A percentile compares a stretch with the other conserved stretches of the same genome.
These are phyloP conservation scores for Carallia pectinifolia DNA, from an alignment of 345 rosid genomes.

Conservation along the genomic window DNA sequence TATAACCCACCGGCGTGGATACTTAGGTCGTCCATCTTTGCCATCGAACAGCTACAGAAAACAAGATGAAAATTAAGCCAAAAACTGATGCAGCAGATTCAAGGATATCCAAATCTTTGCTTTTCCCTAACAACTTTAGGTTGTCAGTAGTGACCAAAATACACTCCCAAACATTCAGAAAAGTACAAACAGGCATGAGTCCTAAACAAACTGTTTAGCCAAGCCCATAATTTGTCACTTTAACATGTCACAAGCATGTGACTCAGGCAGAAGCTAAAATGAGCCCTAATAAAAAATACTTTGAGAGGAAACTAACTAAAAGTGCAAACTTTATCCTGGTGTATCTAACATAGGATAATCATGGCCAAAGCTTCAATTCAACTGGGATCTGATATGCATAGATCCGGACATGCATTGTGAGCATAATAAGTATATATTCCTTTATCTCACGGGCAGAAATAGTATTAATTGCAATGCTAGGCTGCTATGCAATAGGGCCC, in stretches of 20 bases:
- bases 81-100: background rate
- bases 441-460: too few relatives aligned
- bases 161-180: background rate
- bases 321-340: background rate
- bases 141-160: background rate
- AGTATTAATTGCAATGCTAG: too few relatives aligned
- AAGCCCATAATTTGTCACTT: too few relatives aligned
- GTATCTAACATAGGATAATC: background rate
- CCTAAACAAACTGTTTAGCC: background rate
- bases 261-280: too few relatives aligned
- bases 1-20: constrained; percentile 93
- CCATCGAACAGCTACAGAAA: constrained; percentile 83
- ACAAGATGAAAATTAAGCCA: constrained; percentile 2
- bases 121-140: background rate
- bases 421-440: too few relatives aligned
- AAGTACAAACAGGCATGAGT: background rate
- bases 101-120: background rate
- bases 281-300: too few relatives aligned
- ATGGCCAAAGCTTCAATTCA: background rate
- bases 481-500: too few relatives aligned
- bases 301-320: too few relatives aligned
- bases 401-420: too few relatives aligned
- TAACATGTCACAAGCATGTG: too few relatives aligned
- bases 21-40: constrained; percentile 82
- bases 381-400: background rate